Evolutionary conservation across 192 early-diverging fungal species (phyloP), one percentile per base, ranked within the genome.

Genomic region (Backusella tarrabulga): DNA sequence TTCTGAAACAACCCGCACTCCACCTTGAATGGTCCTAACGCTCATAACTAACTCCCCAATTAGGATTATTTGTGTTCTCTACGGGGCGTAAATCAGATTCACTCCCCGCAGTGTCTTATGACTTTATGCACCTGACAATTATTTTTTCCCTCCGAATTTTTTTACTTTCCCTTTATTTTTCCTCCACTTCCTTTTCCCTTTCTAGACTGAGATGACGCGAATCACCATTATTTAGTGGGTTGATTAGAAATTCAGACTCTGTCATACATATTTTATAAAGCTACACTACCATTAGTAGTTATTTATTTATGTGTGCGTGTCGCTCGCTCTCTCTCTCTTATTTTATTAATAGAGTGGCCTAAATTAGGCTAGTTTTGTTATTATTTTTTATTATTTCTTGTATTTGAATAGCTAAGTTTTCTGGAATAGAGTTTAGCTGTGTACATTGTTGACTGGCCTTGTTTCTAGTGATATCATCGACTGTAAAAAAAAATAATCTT

Each of bases 111-210:
- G 7, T 63, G 56, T 63, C 56, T 29, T 8, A 23, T 29, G 56
- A 63, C 56, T 63, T 63, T 63, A 63, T 63, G 56, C 56, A 63
- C 56, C 56, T 63, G 56, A 63, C 56, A 63, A 63, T 29, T 63
- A 3, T 8, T 63, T 63, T 63, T 63, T 63, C 56, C 56, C 56
- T 63, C 56, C 56, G 56, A 63, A 14, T 29, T 26, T 60, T 63
- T 63, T 26, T 60, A n/a, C 52, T n/a, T n/a, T 54, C 52, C 52
- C 52, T 54, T 21, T 54, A 8, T 8, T 21, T 44, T 60, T 60
- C 56, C 56, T 60, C 56, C 56, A 60, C 56, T 60, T 26, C 21
- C 19, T 26, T 26, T 60, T 60, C 56, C 56, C 56, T 60, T 60
- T 60, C 56, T 26, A 60, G 56, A 63, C 19, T 50, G 56, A 19